A percentile compares a stretch with the other conserved stretches of the same genome.
Evolutionary conservation across 805 yeast genomes (phyloP).

Genomic region (Wickerhamomyces tratensis): DNA sequence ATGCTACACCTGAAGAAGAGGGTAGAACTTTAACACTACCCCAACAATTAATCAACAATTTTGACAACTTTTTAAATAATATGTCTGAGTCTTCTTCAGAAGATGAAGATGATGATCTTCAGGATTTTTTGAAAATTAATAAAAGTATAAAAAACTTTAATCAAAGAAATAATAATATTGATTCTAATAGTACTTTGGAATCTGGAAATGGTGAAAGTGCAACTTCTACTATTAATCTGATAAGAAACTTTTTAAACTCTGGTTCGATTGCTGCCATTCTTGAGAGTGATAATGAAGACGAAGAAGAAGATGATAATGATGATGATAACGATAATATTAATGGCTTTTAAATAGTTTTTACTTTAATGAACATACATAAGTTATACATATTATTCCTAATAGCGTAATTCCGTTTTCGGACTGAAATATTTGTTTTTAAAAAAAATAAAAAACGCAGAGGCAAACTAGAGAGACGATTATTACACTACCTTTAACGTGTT

Average conservation of each 20-base stretch:
- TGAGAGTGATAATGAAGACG: not conserved
- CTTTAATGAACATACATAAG: too few relatives aligned
- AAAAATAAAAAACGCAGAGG: too few relatives aligned
- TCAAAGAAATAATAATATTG: constrained; percentile 2
- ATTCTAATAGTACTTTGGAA: constrained; percentile 4
- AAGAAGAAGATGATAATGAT: constrained; percentile 4
- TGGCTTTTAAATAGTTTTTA: not conserved
- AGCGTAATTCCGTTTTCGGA: too few relatives aligned
- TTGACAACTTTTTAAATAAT: constrained; percentile 17
- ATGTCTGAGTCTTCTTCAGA: constrained; percentile 10
- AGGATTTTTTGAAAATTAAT: constrained; percentile 15
- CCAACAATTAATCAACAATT: constrained; percentile 18
- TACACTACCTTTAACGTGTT: too few relatives aligned
- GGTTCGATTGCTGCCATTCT: not conserved
- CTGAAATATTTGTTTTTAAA: too few relatives aligned
- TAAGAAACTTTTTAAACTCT: constrained; percentile 10
- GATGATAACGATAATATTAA: constrained; percentile 7
- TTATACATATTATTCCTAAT: too few relatives aligned
- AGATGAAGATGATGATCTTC: constrained; percentile 10
- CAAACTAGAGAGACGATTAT: too few relatives aligned
- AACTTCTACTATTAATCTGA: constrained; percentile 7
- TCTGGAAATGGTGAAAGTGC: not conserved
- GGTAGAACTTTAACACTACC: constrained; percentile 14
- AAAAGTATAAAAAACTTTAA: constrained; percentile 3
- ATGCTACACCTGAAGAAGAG: not conserved